These are phyloP conservation scores for Vaccinium macrocarpon DNA, from an alignment of 148 eudicot species.

Conservation along the genomic window DNA sequence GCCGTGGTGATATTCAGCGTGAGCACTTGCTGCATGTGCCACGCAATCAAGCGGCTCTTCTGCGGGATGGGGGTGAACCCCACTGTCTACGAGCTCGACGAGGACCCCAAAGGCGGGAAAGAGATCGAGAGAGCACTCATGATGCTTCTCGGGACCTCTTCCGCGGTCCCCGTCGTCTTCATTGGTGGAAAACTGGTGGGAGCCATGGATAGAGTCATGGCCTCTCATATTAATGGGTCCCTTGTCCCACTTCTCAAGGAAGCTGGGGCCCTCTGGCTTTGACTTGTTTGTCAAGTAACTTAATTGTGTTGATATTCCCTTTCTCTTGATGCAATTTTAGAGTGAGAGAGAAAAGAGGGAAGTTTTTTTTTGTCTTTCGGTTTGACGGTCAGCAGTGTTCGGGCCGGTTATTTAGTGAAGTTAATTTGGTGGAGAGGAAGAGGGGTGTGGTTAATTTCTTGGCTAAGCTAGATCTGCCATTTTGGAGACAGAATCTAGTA, in stretches of 20 bases:
- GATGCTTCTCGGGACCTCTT: slow-evolving; percentile 15
- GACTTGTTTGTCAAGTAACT: background rate
- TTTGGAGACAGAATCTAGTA: background rate
- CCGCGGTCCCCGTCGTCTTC: slow-evolving; percentile 54
- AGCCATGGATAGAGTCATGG: slow-evolving; percentile 69
- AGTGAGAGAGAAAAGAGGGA: slow-evolving; percentile 5
- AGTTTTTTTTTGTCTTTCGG: background rate
- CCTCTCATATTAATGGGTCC: slow-evolving; percentile 62
- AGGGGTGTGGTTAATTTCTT: slow-evolving; percentile 13
- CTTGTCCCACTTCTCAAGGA: slow-evolving; percentile 74
- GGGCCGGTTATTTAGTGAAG: background rate
- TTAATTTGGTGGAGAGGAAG: slow-evolving; percentile 8
- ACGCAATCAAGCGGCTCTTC: slow-evolving; percentile 56
- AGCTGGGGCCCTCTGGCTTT: slow-evolving; percentile 41
- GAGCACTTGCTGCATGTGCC: slow-evolving; percentile 74
- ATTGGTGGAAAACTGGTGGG: slow-evolving; percentile 67
- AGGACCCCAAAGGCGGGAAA: slow-evolving; percentile 26
- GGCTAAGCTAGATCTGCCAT: slow-evolving; percentile 5
- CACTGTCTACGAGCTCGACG: slow-evolving; percentile 59
- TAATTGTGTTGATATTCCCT: background rate
- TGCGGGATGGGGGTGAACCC: slow-evolving; percentile 74
- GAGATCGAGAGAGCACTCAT: slow-evolving; percentile 37
- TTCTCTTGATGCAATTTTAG: slow-evolving; percentile 6
- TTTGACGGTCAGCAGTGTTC: background rate
- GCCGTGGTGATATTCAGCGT: slow-evolving; percentile 73